These are phyloP conservation scores for Trametes villosa DNA, from an alignment of 768 basidiomycete species.

Conservation along the genomic window DNA sequence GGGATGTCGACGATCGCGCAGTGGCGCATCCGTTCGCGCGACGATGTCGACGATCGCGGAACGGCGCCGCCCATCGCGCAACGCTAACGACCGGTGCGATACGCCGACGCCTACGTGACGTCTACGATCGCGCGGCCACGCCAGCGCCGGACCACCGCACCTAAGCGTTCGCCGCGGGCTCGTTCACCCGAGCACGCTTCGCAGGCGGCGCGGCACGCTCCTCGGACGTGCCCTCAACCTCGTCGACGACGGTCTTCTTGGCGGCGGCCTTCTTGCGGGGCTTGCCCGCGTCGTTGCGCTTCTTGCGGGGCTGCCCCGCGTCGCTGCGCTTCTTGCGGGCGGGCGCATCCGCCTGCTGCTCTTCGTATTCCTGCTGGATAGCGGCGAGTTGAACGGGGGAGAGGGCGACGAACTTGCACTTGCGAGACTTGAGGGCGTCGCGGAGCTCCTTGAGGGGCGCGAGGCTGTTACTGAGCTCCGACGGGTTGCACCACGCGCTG, in stretches of 20 bases:
- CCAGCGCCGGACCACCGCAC: too few relatives aligned
- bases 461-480: background rate
- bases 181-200: background rate
- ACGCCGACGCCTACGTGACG: too few relatives aligned
- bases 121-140: too few relatives aligned
- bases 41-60: too few relatives aligned
- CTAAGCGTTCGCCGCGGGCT: background rate
- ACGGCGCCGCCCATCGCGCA: too few relatives aligned
- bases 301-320: background rate
- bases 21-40: too few relatives aligned
- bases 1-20: too few relatives aligned
- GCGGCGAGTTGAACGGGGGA: background rate
- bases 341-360: background rate
- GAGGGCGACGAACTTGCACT: background rate
- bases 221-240: too few relatives aligned
- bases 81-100: too few relatives aligned
- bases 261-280: too few relatives aligned
- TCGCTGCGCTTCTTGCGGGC: background rate
- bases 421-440: background rate
- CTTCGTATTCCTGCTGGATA: background rate
- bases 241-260: too few relatives aligned
- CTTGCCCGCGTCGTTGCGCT: too few relatives aligned
- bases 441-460: background rate
- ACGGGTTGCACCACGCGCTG: background rate
- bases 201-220: background rate